phyloP scores from a whole-genome alignment of 768 basidiomycete species.

The Pisolithus tinctorius region DNA sequence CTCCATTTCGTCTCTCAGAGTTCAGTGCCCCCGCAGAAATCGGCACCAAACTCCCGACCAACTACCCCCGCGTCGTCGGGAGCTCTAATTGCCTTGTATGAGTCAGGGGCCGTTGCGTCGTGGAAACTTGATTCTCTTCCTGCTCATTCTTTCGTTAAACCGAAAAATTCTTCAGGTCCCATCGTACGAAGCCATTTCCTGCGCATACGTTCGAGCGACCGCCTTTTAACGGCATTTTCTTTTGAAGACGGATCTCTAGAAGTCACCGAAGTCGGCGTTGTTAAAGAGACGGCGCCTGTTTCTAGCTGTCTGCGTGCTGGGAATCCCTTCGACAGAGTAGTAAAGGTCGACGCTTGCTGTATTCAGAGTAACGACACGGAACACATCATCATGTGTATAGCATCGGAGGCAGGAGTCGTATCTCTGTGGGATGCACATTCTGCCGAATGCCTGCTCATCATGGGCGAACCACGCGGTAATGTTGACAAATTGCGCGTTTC shows the following conservation, averaged over 20 bases:
- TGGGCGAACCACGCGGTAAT: constrained; percentile 54
- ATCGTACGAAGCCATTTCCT: constrained; percentile 46
- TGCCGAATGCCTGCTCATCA: constrained; percentile 52
- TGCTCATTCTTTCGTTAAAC: constrained; percentile 31
- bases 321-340: constrained; percentile 46
- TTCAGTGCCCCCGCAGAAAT: constrained; percentile 10
- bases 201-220: constrained; percentile 40
- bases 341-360: constrained; percentile 46
- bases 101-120: constrained; percentile 50
- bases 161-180: constrained; percentile 33
- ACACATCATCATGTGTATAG: constrained; percentile 51
- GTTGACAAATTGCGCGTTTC: constrained; percentile 58
- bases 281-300: constrained; percentile 34
- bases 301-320: constrained; percentile 54
- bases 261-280: constrained; percentile 45
- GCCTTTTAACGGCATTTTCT: constrained; percentile 49
- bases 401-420: constrained; percentile 59
- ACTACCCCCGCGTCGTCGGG: constrained; percentile 8
- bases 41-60: constrained; percentile 8
- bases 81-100: constrained; percentile 46
- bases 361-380: constrained; percentile 44
- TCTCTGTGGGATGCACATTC: constrained; percentile 74
- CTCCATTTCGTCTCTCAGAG: constrained; percentile 37
- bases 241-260: constrained; percentile 64
- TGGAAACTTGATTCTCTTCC: constrained; percentile 34